These are phyloP conservation scores for Chlamydomonas reinhardtii DNA, from an alignment of 163 green algal genomes.

Conservation along the genomic window DNA sequence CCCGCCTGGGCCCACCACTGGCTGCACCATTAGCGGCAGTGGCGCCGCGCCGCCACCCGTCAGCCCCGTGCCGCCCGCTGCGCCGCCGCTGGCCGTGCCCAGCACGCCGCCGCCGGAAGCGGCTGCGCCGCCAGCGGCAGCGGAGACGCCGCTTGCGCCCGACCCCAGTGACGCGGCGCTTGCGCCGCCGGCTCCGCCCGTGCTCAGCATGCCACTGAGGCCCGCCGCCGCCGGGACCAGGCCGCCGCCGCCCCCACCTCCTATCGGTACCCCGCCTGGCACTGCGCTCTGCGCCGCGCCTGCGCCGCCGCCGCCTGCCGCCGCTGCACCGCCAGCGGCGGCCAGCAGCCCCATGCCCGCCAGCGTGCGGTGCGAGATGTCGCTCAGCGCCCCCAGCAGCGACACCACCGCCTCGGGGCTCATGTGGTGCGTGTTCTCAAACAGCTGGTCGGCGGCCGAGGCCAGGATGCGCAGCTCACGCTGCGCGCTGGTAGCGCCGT, in stretches of 20 bases:
- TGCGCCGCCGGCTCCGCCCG: neutral
- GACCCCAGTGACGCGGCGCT: neutral
- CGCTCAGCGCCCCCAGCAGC: conserved; percentile 74
- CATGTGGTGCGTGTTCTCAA: conserved; percentile 76
- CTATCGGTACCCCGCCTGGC: neutral
- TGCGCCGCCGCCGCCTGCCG: no score
- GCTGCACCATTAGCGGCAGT: no score
- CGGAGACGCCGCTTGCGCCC: no score
- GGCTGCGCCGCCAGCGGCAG: neutral
- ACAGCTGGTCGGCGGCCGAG: conserved; percentile 64
- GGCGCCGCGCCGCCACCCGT: neutral
- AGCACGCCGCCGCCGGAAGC: neutral
- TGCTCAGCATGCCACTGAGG: neutral
- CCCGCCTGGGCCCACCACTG: no score
- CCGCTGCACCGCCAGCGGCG: neutral
- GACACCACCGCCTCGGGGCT: conserved; percentile 73
- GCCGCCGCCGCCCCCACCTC: no score
- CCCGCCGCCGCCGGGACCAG: no score
- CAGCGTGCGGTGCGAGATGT: conserved; percentile 71
- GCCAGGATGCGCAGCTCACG: conserved; percentile 19
- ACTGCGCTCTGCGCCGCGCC: no score
- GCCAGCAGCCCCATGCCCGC: conserved; percentile 32
- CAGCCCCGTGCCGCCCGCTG: neutral
- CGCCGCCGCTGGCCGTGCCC: neutral
- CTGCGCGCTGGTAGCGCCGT: conserved; percentile 18